Conservation (phyloP, 2,329 filamentous ascomycete genomes). For the Xylariales sp. region DNA sequence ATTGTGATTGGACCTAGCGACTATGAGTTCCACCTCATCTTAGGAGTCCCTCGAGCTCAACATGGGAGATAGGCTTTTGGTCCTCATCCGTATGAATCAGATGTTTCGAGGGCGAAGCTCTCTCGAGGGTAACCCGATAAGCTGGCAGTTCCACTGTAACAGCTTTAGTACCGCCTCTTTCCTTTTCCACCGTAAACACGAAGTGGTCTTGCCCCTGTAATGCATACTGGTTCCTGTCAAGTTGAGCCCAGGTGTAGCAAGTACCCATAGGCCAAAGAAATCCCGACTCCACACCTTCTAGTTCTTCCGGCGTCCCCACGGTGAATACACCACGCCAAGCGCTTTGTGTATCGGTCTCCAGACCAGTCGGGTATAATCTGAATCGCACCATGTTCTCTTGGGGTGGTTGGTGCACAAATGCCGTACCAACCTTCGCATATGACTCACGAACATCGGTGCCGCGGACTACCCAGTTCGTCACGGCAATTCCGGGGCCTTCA, state of each 20-base stretch:
- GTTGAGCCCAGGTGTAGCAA: constrained; percentile 3
- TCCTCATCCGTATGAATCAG: background rate
- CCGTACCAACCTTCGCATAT: background rate
- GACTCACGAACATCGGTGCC: constrained; percentile 32
- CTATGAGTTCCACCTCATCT: too few relatives aligned
- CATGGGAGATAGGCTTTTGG: background rate
- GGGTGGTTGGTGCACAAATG: background rate
- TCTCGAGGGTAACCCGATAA: constrained; percentile 1
- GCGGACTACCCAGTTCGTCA: constrained; percentile 34
- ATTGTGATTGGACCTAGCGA: too few relatives aligned
- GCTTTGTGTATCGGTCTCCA: background rate
- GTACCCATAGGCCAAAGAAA: constrained; percentile 6
- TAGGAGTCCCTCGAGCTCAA: background rate
- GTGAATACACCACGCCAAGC: constrained; percentile 1
- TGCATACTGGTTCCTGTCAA: constrained; percentile 3
- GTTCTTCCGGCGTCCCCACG: constrained; percentile 1
- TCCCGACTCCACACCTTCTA: background rate
- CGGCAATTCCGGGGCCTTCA: constrained; percentile 32
- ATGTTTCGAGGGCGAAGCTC: background rate
- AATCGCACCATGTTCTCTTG: background rate
- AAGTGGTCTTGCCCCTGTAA: constrained; percentile 4
- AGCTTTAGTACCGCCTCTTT: background rate
- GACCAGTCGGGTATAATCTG: constrained; percentile 4
- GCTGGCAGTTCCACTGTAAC: constrained; percentile 1
- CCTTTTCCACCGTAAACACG: background rate